Evolutionary conservation across 2,329 filamentous ascomycete species (phyloP), one percentile per base, ranked within the genome.

Genomic region (Fusarium napiforme): DNA sequence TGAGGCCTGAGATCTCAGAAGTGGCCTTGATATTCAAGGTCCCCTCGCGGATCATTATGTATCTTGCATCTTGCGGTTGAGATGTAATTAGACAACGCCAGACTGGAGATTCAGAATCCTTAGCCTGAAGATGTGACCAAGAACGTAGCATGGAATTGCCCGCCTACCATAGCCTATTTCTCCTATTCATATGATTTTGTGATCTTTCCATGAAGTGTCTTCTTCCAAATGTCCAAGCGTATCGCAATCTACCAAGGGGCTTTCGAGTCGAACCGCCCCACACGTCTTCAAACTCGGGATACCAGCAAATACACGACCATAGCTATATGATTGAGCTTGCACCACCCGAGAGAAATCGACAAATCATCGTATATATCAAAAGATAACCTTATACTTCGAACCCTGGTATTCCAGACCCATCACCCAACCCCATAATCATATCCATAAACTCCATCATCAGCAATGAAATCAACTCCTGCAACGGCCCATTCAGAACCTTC

Each of bases 131-230:
- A 50, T 1, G n/a, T 23, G 8, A 4, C 3, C 8, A 14, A 34
- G 11, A 23, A n/a, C 30, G 11, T 23, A 26, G 47, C 3, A 34
- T 1, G 16, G 5, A 34, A 30, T 23, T 34, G 9, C n/a, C 30
- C 23, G 6, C n/a, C n/a, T 5, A 9, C 8, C n/a, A 5, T 7
- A 4, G 11, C 16, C 11, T 52, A 52, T 10, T 19, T 14, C 6
- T 4, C 4, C 11, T 0, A 14, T 0, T 34, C 8, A 19, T 34
- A 23, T 3, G 16, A 34, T 11, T 19, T 34, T 3, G 5, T 50
- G 47, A 5, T 23, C 30, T 34, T 19, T 3, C n/a, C 10, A 50
- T 50, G 11, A 2, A 4, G 5, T 19, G 18, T 10, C 19, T 50
- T 32, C 10, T 18, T 14, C 2, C 11, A 9, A 18, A 14, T n/a